Evolutionary conservation across 2,329 filamentous ascomycete genomes (phyloP).

Genomic region (Zelopaecilomyces penicillatus): DNA sequence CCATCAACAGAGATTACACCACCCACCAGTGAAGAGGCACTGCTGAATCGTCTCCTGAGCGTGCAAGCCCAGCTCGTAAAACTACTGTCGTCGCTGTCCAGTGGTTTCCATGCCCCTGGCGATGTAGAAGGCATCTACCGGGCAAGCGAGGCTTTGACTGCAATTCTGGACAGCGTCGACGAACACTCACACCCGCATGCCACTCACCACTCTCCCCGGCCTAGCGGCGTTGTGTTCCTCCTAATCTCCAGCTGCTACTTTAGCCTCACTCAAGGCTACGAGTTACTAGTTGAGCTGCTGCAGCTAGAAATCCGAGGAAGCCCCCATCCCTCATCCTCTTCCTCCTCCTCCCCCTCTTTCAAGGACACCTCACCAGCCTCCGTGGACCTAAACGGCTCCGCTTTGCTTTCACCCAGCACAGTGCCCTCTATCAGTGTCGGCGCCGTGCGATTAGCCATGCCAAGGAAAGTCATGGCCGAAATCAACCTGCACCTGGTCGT

Average conservation of each 20-base stretch:
- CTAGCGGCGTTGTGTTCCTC: neutral
- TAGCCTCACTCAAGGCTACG: conserved; percentile 5
- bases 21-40: no score
- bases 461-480: conserved; percentile 2
- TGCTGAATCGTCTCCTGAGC: neutral
- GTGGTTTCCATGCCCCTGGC: neutral
- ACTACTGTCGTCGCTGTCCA: neutral
- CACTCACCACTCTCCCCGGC: neutral
- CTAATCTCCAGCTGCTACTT: conserved; percentile 8
- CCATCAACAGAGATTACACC: no score
- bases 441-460: conserved; percentile 3
- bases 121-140: conserved; percentile 6
- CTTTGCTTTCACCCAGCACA: no score
- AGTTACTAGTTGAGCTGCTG: neutral
- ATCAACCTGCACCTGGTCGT: conserved; percentile 6
- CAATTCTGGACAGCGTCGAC: neutral
- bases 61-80: neutral
- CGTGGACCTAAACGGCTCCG: neutral
- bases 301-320: neutral
- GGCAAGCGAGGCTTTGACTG: conserved; percentile 2
- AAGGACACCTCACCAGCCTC: neutral
- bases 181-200: no score
- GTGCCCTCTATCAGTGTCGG: neutral
- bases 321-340: neutral
- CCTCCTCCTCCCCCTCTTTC: no score